phyloP scores from a whole-genome alignment of 306 rosid genomes.

The Clitoria ternatea region DNA sequence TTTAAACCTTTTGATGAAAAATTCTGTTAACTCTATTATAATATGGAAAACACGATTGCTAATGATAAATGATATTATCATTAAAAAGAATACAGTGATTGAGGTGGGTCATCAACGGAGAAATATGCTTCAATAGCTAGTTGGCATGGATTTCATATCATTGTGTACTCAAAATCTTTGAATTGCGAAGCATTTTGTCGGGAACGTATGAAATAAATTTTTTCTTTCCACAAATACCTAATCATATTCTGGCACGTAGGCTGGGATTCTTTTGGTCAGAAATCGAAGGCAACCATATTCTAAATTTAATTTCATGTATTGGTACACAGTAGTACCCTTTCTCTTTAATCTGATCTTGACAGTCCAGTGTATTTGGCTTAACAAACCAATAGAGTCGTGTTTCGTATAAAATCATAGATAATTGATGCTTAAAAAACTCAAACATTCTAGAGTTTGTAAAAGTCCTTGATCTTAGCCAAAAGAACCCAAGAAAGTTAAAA shows the following conservation, averaged over 20 bases:
- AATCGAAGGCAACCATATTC: background rate
- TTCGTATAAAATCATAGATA: background rate
- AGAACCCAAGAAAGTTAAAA: background rate
- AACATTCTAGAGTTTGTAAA: background rate
- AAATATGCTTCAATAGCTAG: background rate
- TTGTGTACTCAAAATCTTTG: background rate
- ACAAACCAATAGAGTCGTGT: background rate
- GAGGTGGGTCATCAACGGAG: background rate
- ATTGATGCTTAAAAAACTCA: background rate
- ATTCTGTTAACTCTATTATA: too few relatives aligned
- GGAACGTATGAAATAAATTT: background rate
- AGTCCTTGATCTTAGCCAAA: background rate
- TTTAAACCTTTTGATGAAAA: too few relatives aligned
- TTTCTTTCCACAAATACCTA: slow-evolving; percentile 1
- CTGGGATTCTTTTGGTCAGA: background rate
- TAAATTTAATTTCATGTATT: background rate
- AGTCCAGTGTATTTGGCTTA: background rate
- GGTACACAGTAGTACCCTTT: background rate
- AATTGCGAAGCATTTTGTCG: background rate
- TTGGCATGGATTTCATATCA: background rate
- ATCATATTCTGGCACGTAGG: background rate
- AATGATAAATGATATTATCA: too few relatives aligned
- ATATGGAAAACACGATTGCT: too few relatives aligned
- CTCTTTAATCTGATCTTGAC: background rate
- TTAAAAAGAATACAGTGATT: too few relatives aligned